Percentiles rank a stretch among this genome's conserved stretches.
These are phyloP conservation scores for Alliaria petiolata DNA, from an alignment of 345 rosid genomes.

Conservation along the genomic window DNA sequence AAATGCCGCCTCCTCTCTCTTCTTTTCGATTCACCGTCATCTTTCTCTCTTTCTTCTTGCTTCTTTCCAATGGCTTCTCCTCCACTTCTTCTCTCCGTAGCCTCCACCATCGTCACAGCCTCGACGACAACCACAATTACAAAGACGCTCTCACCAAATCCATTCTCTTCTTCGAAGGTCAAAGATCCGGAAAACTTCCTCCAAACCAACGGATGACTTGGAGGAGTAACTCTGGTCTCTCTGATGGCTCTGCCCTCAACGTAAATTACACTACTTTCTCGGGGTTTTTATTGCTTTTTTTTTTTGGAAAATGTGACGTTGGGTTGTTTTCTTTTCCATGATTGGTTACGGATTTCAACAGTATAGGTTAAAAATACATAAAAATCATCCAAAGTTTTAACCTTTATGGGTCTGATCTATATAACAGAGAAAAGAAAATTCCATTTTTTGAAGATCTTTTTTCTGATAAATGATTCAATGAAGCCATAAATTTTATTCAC, in stretches of 20 bases:
- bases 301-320: not conserved
- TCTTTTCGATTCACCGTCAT: slow-evolving; percentile 19
- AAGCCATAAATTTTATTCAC: too few species aligned
- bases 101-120: slow-evolving; percentile 39
- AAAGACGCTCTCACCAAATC: slow-evolving; percentile 83
- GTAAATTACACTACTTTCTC: slow-evolving; percentile 28
- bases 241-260: slow-evolving; percentile 80
- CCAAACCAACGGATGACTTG: slow-evolving; percentile 69
- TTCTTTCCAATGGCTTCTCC: slow-evolving; percentile 49
- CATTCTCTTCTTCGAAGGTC: slow-evolving; percentile 85
- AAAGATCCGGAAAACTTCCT: slow-evolving; percentile 85
- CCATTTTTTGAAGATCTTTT: too few species aligned
- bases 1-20: slow-evolving; percentile 27
- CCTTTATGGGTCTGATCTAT: not conserved
- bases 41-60: slow-evolving; percentile 30
- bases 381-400: not conserved
- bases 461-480: too few species aligned
- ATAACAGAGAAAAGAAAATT: not conserved
- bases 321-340: not conserved
- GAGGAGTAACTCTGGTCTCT: slow-evolving; percentile 85
- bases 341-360: not conserved
- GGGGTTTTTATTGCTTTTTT: not conserved
- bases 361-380: not conserved
- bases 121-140: slow-evolving; percentile 63
- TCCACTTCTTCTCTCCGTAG: slow-evolving; percentile 18